Percentiles rank a stretch among this genome's conserved stretches.
Evolutionary conservation across 108 stramenopile species (phyloP).

Genomic region (Chaetoceros tenuissimus): DNA sequence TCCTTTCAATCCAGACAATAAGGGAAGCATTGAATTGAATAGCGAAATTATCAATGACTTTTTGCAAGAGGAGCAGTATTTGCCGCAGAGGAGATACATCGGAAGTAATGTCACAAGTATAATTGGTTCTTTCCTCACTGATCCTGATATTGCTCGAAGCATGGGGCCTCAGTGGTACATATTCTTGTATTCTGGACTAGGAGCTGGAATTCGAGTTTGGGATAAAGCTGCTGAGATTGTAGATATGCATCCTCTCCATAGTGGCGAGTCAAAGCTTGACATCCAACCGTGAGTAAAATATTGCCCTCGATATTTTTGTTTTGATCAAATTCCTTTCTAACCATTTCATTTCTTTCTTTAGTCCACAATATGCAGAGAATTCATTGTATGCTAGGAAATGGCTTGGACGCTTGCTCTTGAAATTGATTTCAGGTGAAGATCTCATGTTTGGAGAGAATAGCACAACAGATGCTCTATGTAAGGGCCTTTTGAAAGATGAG

Average conservation of each 20-base stretch:
- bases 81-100: slow-evolving; percentile 64
- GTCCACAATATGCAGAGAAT: slow-evolving; percentile 71
- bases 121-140: slow-evolving; percentile 55
- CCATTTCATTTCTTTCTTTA: slow-evolving; percentile 3
- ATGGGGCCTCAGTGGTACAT: slow-evolving; percentile 68
- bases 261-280: slow-evolving; percentile 8
- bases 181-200: slow-evolving; percentile 62
- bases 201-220: slow-evolving; percentile 63
- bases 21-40: slow-evolving; percentile 23
- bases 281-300: slow-evolving; percentile 24
- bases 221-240: slow-evolving; percentile 56
- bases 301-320: background rate
- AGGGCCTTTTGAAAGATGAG: slow-evolving; percentile 59
- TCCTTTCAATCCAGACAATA: slow-evolving; percentile 15
- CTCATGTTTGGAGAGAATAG: slow-evolving; percentile 20
- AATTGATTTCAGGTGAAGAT: slow-evolving; percentile 29
- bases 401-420: slow-evolving; percentile 59
- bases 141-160: slow-evolving; percentile 36
- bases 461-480: slow-evolving; percentile 22
- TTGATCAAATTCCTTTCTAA: background rate
- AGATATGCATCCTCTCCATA: slow-evolving; percentile 8
- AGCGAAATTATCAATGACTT: slow-evolving; percentile 55
- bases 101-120: slow-evolving; percentile 69
- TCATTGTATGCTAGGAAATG: slow-evolving; percentile 61
- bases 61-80: slow-evolving; percentile 55